These are phyloP conservation scores for Phlyctochytrium planicorne DNA, from an alignment of 192 early-diverging fungal genomes.

Conservation along the genomic window DNA sequence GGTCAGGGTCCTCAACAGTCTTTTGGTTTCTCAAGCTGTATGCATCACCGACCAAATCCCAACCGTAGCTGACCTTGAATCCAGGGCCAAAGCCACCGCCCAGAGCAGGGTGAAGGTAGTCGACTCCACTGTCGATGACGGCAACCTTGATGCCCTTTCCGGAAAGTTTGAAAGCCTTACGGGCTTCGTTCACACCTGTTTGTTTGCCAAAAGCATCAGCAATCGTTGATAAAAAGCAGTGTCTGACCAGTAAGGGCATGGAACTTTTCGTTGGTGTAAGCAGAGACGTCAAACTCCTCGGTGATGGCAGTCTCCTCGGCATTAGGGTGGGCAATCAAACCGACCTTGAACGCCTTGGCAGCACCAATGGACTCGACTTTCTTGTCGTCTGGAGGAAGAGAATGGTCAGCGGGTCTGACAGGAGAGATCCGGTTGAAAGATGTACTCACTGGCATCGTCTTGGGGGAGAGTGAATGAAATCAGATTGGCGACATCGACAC, in stretches of 20 bases:
- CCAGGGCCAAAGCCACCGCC: constrained; percentile 39
- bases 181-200: constrained; percentile 37
- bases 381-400: too few relatives aligned
- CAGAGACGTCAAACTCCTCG: too few relatives aligned
- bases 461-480: not conserved
- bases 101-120: constrained; percentile 48
- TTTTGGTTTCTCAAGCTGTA: constrained; percentile 17
- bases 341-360: not conserved
- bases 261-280: not conserved
- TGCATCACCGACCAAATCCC: constrained; percentile 35
- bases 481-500: not conserved
- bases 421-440: too few relatives aligned
- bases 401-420: too few relatives aligned
- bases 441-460: too few relatives aligned
- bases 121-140: constrained; percentile 47
- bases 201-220: too few relatives aligned
- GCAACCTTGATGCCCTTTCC: constrained; percentile 52
- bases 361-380: not conserved
- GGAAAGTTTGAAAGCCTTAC: constrained; percentile 25
- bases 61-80: constrained; percentile 33
- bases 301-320: too few relatives aligned
- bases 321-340: not conserved
- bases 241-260: constrained; percentile 30
- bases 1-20: constrained; percentile 32
- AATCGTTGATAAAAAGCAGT: too few relatives aligned